phyloP scores from a whole-genome alignment of 2,329 filamentous ascomycete species.

The Byssothecium circinans region DNA sequence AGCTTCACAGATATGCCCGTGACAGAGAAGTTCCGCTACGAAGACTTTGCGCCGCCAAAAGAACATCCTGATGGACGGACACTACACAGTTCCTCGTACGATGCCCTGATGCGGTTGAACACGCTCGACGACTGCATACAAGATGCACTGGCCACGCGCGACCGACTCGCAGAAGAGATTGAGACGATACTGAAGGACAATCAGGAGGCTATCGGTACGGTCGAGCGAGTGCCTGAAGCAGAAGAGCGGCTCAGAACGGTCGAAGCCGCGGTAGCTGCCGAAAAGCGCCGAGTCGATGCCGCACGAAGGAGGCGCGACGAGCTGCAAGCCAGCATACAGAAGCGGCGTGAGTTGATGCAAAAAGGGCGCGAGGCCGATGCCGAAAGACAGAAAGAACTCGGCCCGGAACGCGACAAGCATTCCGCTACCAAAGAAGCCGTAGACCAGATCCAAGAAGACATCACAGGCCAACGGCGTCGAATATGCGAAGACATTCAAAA shows the following conservation, averaged over 20 bases:
- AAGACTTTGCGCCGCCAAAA: constrained; percentile 38
- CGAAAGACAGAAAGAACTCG: constrained; percentile 62
- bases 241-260: constrained; percentile 49
- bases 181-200: constrained; percentile 53
- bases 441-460: constrained; percentile 62
- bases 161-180: constrained; percentile 76
- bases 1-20: constrained; percentile 67
- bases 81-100: constrained; percentile 77
- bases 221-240: constrained; percentile 47
- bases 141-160: constrained; percentile 78
- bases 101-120: constrained; percentile 81
- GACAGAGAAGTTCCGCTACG: constrained; percentile 36
- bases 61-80: constrained; percentile 50
- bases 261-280: constrained; percentile 59
- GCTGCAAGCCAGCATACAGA: constrained; percentile 65
- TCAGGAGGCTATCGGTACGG: constrained; percentile 37
- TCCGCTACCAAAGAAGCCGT: constrained; percentile 58
- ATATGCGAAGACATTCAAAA: constrained; percentile 79
- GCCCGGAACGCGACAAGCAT: constrained; percentile 51
- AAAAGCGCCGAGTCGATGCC: constrained; percentile 66
- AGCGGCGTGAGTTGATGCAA: constrained; percentile 68
- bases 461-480: constrained; percentile 83
- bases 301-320: constrained; percentile 67
- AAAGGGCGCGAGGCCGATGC: constrained; percentile 63
- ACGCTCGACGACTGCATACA: constrained; percentile 90